phyloP scores from a whole-genome alignment of 768 basidiomycete genomes.

The Lactarius sanguifluus region DNA sequence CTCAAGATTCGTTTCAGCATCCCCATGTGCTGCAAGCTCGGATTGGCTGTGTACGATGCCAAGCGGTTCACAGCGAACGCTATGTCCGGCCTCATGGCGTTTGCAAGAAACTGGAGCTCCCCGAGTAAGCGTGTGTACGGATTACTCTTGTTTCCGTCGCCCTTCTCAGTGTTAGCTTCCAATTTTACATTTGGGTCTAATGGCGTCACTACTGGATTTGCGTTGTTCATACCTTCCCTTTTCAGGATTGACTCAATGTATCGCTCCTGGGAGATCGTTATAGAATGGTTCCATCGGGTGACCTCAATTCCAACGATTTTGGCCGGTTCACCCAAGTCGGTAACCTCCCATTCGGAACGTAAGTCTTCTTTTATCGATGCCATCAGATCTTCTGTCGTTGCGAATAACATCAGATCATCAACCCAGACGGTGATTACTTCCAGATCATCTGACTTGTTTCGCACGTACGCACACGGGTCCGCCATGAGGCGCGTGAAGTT shows the following conservation, averaged over 20 bases:
- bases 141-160: neutral
- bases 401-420: neutral
- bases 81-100: neutral
- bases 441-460: fast-evolving
- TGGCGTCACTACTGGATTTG: neutral
- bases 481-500: neutral
- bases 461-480: neutral
- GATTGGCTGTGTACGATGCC: neutral
- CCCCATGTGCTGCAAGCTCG: neutral
- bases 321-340: neutral
- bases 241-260: neutral
- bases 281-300: neutral
- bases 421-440: neutral
- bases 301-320: neutral
- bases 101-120: neutral
- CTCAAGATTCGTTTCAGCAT: neutral
- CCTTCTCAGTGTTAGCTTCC: neutral
- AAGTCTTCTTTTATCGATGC: too few relatives aligned
- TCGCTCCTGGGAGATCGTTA: neutral
- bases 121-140: neutral
- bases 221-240: neutral
- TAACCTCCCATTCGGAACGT: neutral
- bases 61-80: neutral
- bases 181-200: neutral
- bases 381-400: too few relatives aligned